Base-by-base conservation (phyloP, 2,329 filamentous ascomycete genomes). In the Raffaelea deltoideospora region DNA sequence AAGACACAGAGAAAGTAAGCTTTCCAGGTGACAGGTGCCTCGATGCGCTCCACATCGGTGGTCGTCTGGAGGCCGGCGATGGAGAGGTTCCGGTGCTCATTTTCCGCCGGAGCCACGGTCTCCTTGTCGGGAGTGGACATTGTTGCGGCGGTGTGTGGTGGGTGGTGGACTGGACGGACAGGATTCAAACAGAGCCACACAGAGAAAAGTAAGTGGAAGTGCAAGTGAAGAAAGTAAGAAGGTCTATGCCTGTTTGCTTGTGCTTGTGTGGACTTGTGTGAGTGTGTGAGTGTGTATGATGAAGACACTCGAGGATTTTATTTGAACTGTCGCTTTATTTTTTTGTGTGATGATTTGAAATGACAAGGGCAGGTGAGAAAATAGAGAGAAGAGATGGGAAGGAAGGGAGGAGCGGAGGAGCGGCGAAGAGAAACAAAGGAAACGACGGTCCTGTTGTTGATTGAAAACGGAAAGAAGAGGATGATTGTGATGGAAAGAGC, bases 1-100 rank as follows among this genome's bases (percentile, higher is more conserved):
- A 80, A 81, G 45, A 72, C 76, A 56, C 76, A 80, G 51, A 80
- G 69, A 35, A 78, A 43, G 55, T 81, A 80, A 38, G 76, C 76
- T 62, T 76, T 75, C 57, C 71, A 58, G 45, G 76, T 80, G 48
- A 80, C 68, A 47, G 76, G 75, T 11, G 76, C 76, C 63, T 81
- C 76, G 51, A 79, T 67, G 43, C 67, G 63, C 46, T 63, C 60
- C 43, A 76, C 59, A 54, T 78, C 67, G 43, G 59, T 49, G 44
- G 65, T 63, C 28, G 31, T 31, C 9, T 27, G 23, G 3, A 43
- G 39, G 29, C 37, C 44, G 19, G 37, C 37, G n/a, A n/a, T n/a
- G n/a, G n/a, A n/a, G n/a, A n/a, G n/a, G 11, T 23, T n/a, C 28
- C 35, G 31, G 28, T 43, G 35, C 29, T 39, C 39, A 17, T 39